Base-by-base conservation (phyloP, 2,329 filamentous ascomycete genomes). In the Trichoderma aggressivum region DNA sequence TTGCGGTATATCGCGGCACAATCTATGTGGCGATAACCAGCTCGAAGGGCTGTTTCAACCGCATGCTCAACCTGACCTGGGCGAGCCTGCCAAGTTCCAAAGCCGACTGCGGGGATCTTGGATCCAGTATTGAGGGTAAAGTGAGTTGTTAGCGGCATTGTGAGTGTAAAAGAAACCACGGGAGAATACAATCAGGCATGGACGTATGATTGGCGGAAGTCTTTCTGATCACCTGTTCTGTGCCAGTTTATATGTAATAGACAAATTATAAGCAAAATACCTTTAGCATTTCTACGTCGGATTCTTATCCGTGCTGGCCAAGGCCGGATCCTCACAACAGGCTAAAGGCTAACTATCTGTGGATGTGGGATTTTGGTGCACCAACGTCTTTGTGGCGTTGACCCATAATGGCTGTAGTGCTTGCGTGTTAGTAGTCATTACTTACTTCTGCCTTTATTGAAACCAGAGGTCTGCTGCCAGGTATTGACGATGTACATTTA, bases 1-100 rank as follows among this genome's bases (percentile, higher is more conserved):
- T 95, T 96, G 79, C 89, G 90, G 80, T 96, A 96, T 64, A 90
- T 91, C 73, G 91, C 86, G 60, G 92, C 91, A 24, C 91, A 93
- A 82, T 92, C 91, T 79, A 94, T 91, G 82, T 93, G 91, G 50
- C 90, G 87, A 83, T 94, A 94, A 72, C 92, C 92, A 56, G 84
- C 82, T 73, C 84, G 84, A 28, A 94, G 86, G 34, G 92, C 92
- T 43, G 84, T 84, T 81, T 92, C 89, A 74, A 95, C 92, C 67
- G 93, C 92, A 66, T 87, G 82, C 75, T 87, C 85, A 71, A 93
- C 91, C 80, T 93, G 86, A 75, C 91, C 81, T 70, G 91, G 89
- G 77, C 86, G 80, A 62, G 92, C 93, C 78, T 94, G 91, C 92
- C 92, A 94, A 70, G 92, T 94, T 69, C 92, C 92, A 59, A 94